These are phyloP conservation scores for Populus hybrid DNA, from an alignment of 441 rosid species.

Conservation along the genomic window DNA sequence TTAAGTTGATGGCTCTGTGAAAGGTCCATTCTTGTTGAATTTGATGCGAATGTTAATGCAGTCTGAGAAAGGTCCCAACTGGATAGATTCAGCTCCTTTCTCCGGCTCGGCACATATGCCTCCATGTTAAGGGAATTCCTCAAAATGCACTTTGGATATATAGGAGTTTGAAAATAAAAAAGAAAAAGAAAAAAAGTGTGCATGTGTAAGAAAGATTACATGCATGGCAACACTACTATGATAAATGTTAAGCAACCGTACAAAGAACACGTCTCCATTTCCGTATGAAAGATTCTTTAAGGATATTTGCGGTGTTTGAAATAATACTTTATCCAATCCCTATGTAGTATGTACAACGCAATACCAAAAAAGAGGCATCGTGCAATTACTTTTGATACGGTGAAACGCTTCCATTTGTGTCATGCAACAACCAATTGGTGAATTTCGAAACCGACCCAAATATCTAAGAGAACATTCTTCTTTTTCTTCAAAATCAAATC, in stretches of 20 bases:
- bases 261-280: constrained; percentile 15
- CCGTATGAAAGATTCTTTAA: constrained; percentile 32
- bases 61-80: constrained; percentile 31
- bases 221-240: background rate
- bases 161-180: too few species aligned
- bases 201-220: background rate
- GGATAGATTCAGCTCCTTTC: constrained; percentile 37
- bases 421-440: background rate
- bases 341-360: too few species aligned
- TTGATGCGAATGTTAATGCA: constrained; percentile 26
- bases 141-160: too few species aligned
- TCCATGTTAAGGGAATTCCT: background rate
- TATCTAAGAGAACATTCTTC: constrained; percentile 33
- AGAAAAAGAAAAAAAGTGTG: background rate
- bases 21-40: constrained; percentile 4
- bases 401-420: background rate
- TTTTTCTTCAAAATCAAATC: constrained; percentile 17
- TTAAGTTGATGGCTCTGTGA: background rate
- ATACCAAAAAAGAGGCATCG: background rate
- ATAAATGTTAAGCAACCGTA: constrained; percentile 18
- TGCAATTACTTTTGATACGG: background rate
- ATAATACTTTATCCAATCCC: too few species aligned
- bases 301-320: too few species aligned
- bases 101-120: constrained; percentile 40
- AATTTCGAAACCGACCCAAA: constrained; percentile 30